These are phyloP conservation scores for Colletotrichum acutatum DNA, from an alignment of 2,329 filamentous ascomycete species.

Conservation along the genomic window DNA sequence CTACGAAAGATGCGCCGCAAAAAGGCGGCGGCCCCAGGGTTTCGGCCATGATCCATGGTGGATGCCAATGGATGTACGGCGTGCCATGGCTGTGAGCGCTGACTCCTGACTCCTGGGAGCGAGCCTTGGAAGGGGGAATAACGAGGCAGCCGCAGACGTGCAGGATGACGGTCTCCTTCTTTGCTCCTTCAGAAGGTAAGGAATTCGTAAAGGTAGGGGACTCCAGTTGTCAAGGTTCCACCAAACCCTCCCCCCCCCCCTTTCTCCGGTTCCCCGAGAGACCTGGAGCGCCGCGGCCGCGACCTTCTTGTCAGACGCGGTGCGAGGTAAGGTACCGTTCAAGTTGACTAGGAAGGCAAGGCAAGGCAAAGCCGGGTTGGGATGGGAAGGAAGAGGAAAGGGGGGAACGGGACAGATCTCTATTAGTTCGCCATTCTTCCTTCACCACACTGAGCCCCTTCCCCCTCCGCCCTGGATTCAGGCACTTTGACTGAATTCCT, in stretches of 20 bases:
- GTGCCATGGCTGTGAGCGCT: background rate
- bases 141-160: conserved; percentile 1
- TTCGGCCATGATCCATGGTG: background rate
- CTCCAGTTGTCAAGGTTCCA: background rate
- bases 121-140: background rate
- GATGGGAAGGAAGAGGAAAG: background rate
- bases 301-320: conserved; percentile 6
- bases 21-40: background rate
- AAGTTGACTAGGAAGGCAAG: background rate
- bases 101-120: no score
- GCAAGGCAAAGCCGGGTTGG: background rate
- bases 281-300: background rate
- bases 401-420: background rate
- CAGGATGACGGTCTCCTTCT: background rate
- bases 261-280: background rate
- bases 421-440: background rate
- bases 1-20: background rate
- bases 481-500: background rate
- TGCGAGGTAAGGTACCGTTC: background rate
- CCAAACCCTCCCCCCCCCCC: background rate
- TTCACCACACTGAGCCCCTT: background rate
- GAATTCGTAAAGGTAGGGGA: background rate
- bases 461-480: background rate
- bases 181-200: background rate
- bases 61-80: background rate